phyloP scores from a whole-genome alignment of 2,329 filamentous ascomycete species.

The Penicillium sp. region DNA sequence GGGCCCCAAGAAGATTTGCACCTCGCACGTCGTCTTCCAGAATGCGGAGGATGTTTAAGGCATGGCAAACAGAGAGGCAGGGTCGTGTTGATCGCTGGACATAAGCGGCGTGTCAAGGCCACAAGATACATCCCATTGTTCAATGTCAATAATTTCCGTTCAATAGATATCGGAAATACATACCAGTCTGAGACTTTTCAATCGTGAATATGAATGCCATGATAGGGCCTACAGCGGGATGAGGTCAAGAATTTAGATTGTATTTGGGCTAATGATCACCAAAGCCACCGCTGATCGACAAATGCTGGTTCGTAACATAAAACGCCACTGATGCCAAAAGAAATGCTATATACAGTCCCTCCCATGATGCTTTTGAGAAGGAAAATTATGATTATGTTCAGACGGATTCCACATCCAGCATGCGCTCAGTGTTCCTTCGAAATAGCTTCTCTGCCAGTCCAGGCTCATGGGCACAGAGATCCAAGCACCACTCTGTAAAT shows the following conservation, averaged over 20 bases:
- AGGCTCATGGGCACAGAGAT: conserved; percentile 55
- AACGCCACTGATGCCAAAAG: conserved; percentile 15
- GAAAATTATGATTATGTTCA: conserved; percentile 4
- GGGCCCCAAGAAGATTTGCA: conserved; percentile 33
- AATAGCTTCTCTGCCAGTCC: conserved; percentile 57
- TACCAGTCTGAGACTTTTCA: neutral
- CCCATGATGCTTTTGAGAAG: neutral
- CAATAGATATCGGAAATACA: conserved; percentile 11
- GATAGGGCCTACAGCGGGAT: neutral
- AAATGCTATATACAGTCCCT: conserved; percentile 12
- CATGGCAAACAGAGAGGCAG: neutral
- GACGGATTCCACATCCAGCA: conserved; percentile 45
- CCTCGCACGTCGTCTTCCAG: conserved; percentile 29
- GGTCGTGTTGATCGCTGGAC: conserved; percentile 7
- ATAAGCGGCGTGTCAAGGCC: no score
- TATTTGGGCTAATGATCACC: neutral
- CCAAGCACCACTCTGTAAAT: conserved; percentile 59
- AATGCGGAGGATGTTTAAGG: conserved; percentile 21
- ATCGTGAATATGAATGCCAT: neutral
- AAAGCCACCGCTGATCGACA: neutral
- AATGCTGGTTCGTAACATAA: conserved; percentile 2
- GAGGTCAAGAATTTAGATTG: neutral
- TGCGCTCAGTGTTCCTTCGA: conserved; percentile 58
- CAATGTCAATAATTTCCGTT: conserved; percentile 18
- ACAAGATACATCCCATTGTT: conserved; percentile 10